A percentile compares a stretch with the other conserved stretches of the same genome.
Evolutionary conservation across 768 basidiomycete genomes (phyloP).

Genomic region (Mycena amicta): DNA sequence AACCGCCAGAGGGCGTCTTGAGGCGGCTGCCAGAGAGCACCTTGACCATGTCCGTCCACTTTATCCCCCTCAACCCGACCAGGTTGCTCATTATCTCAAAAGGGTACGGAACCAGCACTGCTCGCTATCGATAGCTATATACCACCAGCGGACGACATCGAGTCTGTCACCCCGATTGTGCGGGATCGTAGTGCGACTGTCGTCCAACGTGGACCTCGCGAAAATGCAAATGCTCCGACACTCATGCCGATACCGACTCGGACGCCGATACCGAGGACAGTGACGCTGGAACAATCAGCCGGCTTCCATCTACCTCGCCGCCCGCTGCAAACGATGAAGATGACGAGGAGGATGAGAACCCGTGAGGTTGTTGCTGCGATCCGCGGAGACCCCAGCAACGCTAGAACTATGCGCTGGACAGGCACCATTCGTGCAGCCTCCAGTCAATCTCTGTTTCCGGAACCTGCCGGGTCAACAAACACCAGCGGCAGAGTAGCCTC

Average conservation of each 20-base stretch:
- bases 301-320: slow-evolving; percentile 19
- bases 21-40: no score
- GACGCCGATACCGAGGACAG: slow-evolving; percentile 22
- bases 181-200: no score
- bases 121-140: slow-evolving; percentile 12
- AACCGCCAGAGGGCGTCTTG: slow-evolving; percentile 49
- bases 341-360: slow-evolving; percentile 20
- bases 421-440: slow-evolving; percentile 14
- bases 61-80: not conserved
- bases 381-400: slow-evolving; percentile 4
- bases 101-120: no score
- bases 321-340: slow-evolving; percentile 17
- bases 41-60: slow-evolving; percentile 2
- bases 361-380: slow-evolving; percentile 21
- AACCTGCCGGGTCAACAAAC: slow-evolving; percentile 16
- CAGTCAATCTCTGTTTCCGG: not conserved
- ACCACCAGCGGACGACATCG: slow-evolving; percentile 8
- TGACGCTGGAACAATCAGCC: slow-evolving; percentile 4
- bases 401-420: slow-evolving; percentile 17
- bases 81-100: not conserved
- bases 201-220: no score
- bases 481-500: no score
- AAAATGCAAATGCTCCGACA: slow-evolving; percentile 14
- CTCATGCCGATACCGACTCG: slow-evolving; percentile 20
- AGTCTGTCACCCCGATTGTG: no score